These are phyloP conservation scores for Pythium folliculosum DNA, from an alignment of 352 stramenopile species.

Conservation along the genomic window DNA sequence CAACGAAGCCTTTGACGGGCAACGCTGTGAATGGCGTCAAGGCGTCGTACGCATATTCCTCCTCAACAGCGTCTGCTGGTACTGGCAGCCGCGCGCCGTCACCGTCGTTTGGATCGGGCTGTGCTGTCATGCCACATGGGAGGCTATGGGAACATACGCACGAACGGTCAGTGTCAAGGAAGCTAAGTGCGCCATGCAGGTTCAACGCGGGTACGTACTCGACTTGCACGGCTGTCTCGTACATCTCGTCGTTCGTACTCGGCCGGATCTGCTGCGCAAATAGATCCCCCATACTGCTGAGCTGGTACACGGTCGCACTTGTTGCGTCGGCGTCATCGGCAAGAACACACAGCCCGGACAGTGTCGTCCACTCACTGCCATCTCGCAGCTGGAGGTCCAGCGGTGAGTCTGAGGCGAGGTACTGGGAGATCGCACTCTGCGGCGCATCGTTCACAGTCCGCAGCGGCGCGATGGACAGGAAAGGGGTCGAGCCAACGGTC, in stretches of 20 bases:
- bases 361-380: conserved; percentile 55
- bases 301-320: conserved; percentile 44
- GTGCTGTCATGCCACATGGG: conserved; percentile 46
- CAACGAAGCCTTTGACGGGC: conserved; percentile 48
- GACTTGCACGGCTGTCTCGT: conserved; percentile 49
- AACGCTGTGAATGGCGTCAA: conserved; percentile 45
- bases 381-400: conserved; percentile 65
- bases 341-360: conserved; percentile 54
- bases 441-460: conserved; percentile 22
- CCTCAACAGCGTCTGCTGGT: conserved; percentile 55
- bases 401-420: conserved; percentile 54
- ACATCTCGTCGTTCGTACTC: conserved; percentile 35
- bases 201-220: conserved; percentile 41
- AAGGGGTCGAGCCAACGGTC: not conserved
- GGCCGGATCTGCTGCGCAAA: conserved; percentile 56
- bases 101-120: conserved; percentile 14
- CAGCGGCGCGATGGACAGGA: conserved; percentile 43
- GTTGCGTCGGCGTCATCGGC: conserved; percentile 12
- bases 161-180: not conserved
- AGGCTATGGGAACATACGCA: conserved; percentile 36
- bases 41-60: conserved; percentile 50
- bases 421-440: conserved; percentile 35
- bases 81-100: conserved; percentile 40
- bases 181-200: not conserved
- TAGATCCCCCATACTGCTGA: conserved; percentile 69